phyloP scores from a whole-genome alignment of 495 filamentous ascomycete genomes.

The Glarea lozoyensis region DNA sequence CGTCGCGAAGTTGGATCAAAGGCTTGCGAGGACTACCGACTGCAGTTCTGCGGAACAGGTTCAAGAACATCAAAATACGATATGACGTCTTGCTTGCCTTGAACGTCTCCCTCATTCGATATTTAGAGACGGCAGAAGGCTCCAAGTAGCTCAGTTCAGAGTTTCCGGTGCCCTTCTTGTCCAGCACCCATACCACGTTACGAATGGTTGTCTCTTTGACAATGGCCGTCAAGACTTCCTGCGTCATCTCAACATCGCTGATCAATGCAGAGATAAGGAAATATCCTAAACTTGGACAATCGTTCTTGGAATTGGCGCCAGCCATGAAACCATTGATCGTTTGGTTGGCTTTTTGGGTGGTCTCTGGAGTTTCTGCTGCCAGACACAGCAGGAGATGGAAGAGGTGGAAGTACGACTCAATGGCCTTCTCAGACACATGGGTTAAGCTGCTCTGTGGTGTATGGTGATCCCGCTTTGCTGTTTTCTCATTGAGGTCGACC shows the following conservation, averaged over 20 bases:
- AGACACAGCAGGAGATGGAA: conserved; percentile 42
- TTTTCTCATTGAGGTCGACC: conserved; percentile 34
- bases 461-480: conserved; percentile 1
- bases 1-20: conserved; percentile 30
- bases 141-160: conserved; percentile 40
- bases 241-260: conserved; percentile 32
- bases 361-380: conserved; percentile 9
- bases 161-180: conserved; percentile 28
- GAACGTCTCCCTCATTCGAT: conserved; percentile 39
- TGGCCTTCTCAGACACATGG: conserved; percentile 42
- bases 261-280: conserved; percentile 38
- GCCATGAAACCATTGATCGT: conserved; percentile 26
- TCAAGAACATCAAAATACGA: conserved; percentile 42
- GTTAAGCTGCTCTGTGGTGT: conserved; percentile 29
- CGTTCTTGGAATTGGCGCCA: conserved; percentile 29
- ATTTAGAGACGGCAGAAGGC: conserved; percentile 27
- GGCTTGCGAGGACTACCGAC: conserved; percentile 26
- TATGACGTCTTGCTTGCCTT: conserved; percentile 38
- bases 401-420: conserved; percentile 44
- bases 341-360: conserved; percentile 25
- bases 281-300: conserved; percentile 39
- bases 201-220: conserved; percentile 39
- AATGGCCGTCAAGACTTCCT: conserved; percentile 30
- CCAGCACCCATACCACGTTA: conserved; percentile 45
- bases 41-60: conserved; percentile 37